phyloP scores from a whole-genome alignment of 345 rosid genomes.

The Cochlearia excelsa region DNA sequence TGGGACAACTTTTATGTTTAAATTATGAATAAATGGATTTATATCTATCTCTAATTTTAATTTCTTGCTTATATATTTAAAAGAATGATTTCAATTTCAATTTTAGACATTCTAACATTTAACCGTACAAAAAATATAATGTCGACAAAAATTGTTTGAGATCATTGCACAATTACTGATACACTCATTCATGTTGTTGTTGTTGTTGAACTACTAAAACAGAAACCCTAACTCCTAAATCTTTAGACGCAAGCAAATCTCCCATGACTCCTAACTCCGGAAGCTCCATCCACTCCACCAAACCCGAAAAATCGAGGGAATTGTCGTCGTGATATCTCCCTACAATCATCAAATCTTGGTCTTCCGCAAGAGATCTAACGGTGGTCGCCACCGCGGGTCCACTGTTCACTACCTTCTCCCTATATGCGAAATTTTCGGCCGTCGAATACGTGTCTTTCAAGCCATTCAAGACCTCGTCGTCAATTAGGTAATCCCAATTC shows the following conservation, averaged over 20 bases:
- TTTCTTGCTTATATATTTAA: too few relatives aligned
- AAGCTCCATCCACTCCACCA: constrained; percentile 58
- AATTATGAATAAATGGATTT: too few relatives aligned
- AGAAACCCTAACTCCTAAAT: constrained; percentile 40
- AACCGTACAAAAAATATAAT: too few relatives aligned
- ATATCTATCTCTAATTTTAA: too few relatives aligned
- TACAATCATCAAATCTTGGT: constrained; percentile 44
- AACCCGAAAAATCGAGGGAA: constrained; percentile 40
- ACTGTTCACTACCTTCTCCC: constrained; percentile 33
- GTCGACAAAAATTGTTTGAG: too few relatives aligned
- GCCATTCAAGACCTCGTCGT: constrained; percentile 37
- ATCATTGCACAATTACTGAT: not conserved
- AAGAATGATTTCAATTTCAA: too few relatives aligned
- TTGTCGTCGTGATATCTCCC: constrained; percentile 47
- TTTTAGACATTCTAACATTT: too few relatives aligned
- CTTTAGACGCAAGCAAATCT: constrained; percentile 61
- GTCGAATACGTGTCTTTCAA: constrained; percentile 12
- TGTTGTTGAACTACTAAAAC: constrained; percentile 64
- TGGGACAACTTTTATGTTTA: too few relatives aligned
- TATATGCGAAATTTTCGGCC: constrained; percentile 13
- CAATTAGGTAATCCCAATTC: constrained; percentile 42
- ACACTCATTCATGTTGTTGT: constrained; percentile 24
- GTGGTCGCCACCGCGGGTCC: constrained; percentile 42
- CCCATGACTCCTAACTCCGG: constrained; percentile 67
- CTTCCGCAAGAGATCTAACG: constrained; percentile 35